Percentiles rank a stretch among this genome's conserved stretches.
These are phyloP conservation scores for Magnolia kwangsiensis DNA, from an alignment of 164 flowering plant genomes.

Conservation along the genomic window DNA sequence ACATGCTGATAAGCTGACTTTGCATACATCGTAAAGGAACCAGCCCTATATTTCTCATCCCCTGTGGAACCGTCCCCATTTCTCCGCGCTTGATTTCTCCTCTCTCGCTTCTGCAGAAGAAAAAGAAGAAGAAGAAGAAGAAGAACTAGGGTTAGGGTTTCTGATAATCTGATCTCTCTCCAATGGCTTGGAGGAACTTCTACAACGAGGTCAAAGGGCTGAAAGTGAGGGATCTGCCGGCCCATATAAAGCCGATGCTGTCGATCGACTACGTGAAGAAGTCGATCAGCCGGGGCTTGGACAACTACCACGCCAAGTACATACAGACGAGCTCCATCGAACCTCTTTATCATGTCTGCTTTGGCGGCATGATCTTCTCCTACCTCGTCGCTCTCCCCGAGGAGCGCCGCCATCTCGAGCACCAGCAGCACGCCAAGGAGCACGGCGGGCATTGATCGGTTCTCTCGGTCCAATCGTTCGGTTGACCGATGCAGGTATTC, in stretches of 20 bases:
- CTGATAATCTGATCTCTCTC: background rate
- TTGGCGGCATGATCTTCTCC: conserved; percentile 77
- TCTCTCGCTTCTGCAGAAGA: background rate
- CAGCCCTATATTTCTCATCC: no score
- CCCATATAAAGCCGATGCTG: conserved; percentile 60
- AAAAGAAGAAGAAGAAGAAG: background rate
- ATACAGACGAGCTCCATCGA: conserved; percentile 64
- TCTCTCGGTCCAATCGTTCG: background rate
- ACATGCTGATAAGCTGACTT: no score
- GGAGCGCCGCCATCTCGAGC: conserved; percentile 86
- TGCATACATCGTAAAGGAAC: no score
- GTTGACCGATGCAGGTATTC: background rate
- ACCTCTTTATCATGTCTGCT: conserved; percentile 77
- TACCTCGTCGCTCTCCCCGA: conserved; percentile 91
- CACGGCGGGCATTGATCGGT: conserved; percentile 36
- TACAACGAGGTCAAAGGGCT: conserved; percentile 68
- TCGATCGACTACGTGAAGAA: conserved; percentile 43
- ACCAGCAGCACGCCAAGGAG: conserved; percentile 64
- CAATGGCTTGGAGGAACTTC: conserved; percentile 64
- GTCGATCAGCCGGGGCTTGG: conserved; percentile 44
- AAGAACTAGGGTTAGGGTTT: conserved; percentile 16
- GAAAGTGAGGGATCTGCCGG: conserved; percentile 76
- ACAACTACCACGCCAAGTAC: conserved; percentile 71
- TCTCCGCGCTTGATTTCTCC: no score
- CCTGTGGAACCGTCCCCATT: no score